Conservation (phyloP, 306 rosid species). For the Acacia crassicarpa region DNA sequence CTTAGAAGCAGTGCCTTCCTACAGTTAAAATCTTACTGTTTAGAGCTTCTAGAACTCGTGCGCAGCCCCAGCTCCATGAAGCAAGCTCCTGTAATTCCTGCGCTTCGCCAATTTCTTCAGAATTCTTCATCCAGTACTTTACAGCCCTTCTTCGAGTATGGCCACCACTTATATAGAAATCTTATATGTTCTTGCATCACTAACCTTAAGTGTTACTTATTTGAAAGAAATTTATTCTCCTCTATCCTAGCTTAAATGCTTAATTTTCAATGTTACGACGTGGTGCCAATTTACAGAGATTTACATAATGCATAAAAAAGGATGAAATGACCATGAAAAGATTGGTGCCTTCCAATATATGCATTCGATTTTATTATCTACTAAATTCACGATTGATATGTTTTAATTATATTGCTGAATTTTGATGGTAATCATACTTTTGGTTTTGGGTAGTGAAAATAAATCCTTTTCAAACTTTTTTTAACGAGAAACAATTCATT, state of each 20-base stretch:
- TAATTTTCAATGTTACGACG: not conserved
- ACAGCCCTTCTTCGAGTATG: conserved; percentile 86
- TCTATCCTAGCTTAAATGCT: not conserved
- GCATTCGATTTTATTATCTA: not conserved
- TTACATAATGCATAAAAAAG: not conserved
- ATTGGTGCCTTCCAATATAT: not conserved
- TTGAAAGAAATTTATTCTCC: not conserved
- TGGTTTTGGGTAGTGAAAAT: not conserved
- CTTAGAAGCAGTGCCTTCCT: conserved; percentile 47
- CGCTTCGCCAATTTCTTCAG: conserved; percentile 59
- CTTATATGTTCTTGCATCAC: not conserved
- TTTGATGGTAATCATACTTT: not conserved
- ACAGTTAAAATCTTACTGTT: conserved; percentile 55
- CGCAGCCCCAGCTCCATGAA: conserved; percentile 64
- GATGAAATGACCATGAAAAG: not conserved
- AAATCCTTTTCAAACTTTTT: not conserved
- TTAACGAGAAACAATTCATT: not conserved
- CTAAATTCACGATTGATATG: not conserved
- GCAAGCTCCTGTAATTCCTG: conserved; percentile 49
- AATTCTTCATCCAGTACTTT: conserved; percentile 46
- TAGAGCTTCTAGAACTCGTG: conserved; percentile 73
- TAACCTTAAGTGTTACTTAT: not conserved
- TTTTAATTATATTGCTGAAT: not conserved
- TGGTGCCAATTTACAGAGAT: not conserved
- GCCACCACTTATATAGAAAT: not conserved